Conservation (phyloP, 805 yeast species). For the Jamesozyma jinghongensis region DNA sequence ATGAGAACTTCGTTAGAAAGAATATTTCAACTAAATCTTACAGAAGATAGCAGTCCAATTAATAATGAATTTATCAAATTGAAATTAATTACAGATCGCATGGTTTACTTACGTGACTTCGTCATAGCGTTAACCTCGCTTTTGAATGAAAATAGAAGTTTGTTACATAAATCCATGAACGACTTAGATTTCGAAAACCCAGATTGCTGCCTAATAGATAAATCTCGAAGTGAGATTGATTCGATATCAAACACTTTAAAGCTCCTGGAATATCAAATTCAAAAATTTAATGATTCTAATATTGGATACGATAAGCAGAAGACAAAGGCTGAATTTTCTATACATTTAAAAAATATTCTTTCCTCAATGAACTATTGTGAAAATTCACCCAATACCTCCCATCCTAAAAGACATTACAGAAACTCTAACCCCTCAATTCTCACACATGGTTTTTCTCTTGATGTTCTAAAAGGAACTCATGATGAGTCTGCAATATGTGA, state of each 20-base stretch:
- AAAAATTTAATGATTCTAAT: too few relatives aligned
- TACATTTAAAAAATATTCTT: not conserved
- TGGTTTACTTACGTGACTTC: not conserved
- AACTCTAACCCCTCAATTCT: not conserved
- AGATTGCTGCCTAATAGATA: too few relatives aligned
- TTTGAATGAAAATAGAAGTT: not conserved
- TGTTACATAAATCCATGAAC: not conserved
- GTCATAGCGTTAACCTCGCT: not conserved
- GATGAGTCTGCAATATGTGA: not conserved
- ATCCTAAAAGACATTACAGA: not conserved
- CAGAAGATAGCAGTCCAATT: not conserved
- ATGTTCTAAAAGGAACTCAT: conserved; percentile 10
- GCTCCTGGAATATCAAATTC: not conserved
- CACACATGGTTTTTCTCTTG: conserved; percentile 17
- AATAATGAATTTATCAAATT: not conserved
- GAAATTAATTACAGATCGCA: not conserved
- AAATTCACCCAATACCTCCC: not conserved
- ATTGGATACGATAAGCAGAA: not conserved
- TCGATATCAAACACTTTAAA: not conserved
- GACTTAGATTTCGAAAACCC: too few relatives aligned
- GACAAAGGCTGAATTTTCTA: not conserved
- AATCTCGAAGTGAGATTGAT: not conserved
- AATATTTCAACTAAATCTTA: too few relatives aligned
- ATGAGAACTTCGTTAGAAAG: not conserved
- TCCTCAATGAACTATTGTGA: too few relatives aligned